Conservation (phyloP, 257 asterid genomes). For the Solanum medicagineum region DNA sequence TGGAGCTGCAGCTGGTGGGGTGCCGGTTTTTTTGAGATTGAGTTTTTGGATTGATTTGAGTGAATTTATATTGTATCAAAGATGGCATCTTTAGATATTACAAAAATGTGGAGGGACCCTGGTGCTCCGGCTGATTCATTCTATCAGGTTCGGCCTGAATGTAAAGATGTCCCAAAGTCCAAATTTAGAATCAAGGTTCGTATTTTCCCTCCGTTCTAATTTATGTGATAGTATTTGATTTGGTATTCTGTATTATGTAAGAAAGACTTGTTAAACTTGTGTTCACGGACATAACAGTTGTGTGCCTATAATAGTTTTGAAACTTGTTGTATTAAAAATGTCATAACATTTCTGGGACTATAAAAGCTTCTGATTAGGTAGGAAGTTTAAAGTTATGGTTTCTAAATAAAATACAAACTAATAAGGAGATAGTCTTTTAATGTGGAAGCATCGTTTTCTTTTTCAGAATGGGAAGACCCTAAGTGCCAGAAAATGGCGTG, state of each 20-base stretch:
- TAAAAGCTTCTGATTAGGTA: not conserved
- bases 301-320: not conserved
- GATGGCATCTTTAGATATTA: not conserved
- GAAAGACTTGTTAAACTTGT: not conserved
- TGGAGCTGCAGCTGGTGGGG: not conserved
- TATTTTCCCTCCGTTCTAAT: not conserved
- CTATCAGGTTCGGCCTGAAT: constrained; percentile 77
- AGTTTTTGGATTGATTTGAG: not conserved
- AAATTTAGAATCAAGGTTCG: constrained; percentile 91
- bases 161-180: constrained; percentile 70
- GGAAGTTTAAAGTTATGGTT: not conserved
- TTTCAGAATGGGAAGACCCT: constrained; percentile 80
- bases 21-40: not conserved
- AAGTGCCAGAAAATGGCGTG: constrained; percentile 79
- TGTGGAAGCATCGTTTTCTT: not conserved
- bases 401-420: not conserved
- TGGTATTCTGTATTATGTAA: not conserved
- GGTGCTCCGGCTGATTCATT: constrained; percentile 87
- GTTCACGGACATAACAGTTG: not conserved
- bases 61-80: not conserved
- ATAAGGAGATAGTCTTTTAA: not conserved
- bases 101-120: constrained; percentile 61
- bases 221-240: not conserved
- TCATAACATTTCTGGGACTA: not conserved
- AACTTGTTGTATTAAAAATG: not conserved